Base-by-base conservation (phyloP, 805 yeast species). In the Wickerhamia fluorescens region DNA sequence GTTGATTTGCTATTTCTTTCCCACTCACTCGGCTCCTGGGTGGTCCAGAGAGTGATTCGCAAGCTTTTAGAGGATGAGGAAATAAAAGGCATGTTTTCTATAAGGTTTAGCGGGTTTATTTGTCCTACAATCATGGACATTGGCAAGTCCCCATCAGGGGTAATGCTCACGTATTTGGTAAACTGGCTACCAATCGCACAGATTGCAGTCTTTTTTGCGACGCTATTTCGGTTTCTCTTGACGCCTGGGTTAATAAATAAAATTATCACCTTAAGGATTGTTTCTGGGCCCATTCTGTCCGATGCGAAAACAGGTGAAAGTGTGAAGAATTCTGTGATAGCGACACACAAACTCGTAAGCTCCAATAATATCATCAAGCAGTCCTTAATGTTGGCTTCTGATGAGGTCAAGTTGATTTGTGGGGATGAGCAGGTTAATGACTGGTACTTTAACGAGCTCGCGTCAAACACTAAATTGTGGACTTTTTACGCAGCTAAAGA, bases 71-170 rank as follows among this genome's bases (percentile, higher is more conserved):
- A 40, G 15, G 61, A 56, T 25, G 23, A 35, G 1, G 48, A 38
- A 9, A 27, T 60, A 17, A 31, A 45, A 2, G 41, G 40, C 2
- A 36, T 43, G 12, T 40, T 56, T 16, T 37, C 53, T 4, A 52
- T 73, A 18, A 51, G 47, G 29, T 64, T 73, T 31, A 61, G 71
- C 13, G 85, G 86, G 0, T 56, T 81, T 29, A 57, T 81, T 12
- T 78, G 83, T 30, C 94, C 94, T 1, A 79, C 92, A 0, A 61
- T 82, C 13, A 60, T 65, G 14, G 78, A 79, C 40, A 74, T 82
- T 18, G 73, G 74, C n/a, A 40, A 46, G 17, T 58, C 67, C 5
- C 46, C 40, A 15, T 53, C 62, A 6, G 70, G 70, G 1, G 38
- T 41, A 10, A 25, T 37, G 9, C 47, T 63, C 31, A 40, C 47